These are phyloP conservation scores for Fraxinus velutina DNA, from an alignment of 305 asterid species.

Conservation along the genomic window DNA sequence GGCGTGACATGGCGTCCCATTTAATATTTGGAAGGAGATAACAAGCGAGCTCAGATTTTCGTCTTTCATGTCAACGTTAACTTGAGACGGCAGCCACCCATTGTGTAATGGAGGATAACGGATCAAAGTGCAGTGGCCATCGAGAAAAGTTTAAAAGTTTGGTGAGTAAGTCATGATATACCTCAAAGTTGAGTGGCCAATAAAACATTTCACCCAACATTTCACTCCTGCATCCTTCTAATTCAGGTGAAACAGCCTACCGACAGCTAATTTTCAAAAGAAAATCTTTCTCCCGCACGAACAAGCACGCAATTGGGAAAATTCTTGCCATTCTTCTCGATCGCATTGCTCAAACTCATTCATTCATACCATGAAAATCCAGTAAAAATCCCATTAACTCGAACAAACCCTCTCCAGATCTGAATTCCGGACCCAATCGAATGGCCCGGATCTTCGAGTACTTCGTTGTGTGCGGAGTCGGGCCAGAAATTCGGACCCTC, in stretches of 20 bases:
- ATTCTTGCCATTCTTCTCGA: not conserved
- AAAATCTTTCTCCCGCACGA: not conserved
- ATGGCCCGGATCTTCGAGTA: conserved; percentile 88
- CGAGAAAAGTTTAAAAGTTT: no score
- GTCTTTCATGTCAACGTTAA: no score
- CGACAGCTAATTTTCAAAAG: not conserved
- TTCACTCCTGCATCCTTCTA: not conserved
- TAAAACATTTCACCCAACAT: no score
- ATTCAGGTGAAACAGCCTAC: not conserved
- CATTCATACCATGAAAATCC: not conserved
- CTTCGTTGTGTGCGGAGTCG: conserved; percentile 92
- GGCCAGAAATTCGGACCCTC: conserved; percentile 87
- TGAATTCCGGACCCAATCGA: not conserved
- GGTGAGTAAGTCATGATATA: no score
- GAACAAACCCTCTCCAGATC: conserved; percentile 3
- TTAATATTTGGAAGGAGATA: no score
- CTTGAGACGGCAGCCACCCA: no score
- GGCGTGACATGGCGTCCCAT: no score
- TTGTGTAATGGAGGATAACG: no score
- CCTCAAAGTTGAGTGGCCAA: no score
- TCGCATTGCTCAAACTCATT: not conserved
- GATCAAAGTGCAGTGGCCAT: no score
- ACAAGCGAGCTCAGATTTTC: no score
- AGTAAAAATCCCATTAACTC: not conserved
- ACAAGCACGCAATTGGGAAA: not conserved